Evolutionary conservation across 75 land plant genomes (phyloP).

Genomic region (Sequoiadendron giganteum): DNA sequence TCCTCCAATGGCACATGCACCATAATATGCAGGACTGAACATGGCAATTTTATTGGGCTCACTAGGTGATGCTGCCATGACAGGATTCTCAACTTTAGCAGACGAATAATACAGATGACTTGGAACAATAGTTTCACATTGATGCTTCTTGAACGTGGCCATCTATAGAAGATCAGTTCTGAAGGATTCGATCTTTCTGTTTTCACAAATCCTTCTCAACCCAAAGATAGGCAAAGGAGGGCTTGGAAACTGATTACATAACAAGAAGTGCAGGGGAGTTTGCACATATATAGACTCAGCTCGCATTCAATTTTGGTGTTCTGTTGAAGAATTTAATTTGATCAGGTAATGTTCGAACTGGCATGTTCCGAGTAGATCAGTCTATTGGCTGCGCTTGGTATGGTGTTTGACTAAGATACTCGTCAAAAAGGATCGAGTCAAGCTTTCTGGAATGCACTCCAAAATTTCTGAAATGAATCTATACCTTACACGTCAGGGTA

Average conservation of each 20-base stretch:
- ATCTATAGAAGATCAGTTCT: background rate
- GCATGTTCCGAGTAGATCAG: too few relatives aligned
- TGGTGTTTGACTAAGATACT: background rate
- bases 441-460: too few relatives aligned
- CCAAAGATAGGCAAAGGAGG: background rate
- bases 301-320: background rate
- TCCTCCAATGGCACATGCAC: slow-evolving; percentile 33
- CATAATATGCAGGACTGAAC: slow-evolving; percentile 35
- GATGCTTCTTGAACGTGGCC: background rate
- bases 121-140: background rate
- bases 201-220: background rate
- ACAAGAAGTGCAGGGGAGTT: background rate
- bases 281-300: background rate
- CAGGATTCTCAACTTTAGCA: background rate
- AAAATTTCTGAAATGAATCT: too few relatives aligned
- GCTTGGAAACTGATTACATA: background rate
- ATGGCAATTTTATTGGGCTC: slow-evolving; percentile 23
- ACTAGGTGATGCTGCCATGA: slow-evolving; percentile 6
- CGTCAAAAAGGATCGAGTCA: background rate
- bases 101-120: background rate
- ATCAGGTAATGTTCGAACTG: background rate
- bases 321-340: background rate
- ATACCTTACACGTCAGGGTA: too few relatives aligned
- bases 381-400: background rate
- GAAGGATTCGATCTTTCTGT: background rate